Evolutionary conservation across 805 yeast genomes (phyloP), one percentile per base, ranked within the genome.

Genomic region (Priceomyces medius): DNA sequence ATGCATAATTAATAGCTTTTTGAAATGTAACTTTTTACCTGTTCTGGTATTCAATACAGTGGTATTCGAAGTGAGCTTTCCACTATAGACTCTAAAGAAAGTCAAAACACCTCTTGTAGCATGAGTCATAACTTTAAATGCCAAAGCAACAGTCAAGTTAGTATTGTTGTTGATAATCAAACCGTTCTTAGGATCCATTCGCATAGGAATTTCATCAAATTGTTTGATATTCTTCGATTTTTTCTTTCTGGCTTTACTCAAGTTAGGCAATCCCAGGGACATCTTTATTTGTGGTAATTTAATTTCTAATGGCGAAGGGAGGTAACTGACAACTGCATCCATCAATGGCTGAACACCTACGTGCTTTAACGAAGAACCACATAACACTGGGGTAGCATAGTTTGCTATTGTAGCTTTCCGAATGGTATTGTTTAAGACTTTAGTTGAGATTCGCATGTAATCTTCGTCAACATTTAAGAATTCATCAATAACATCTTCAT

Each of bases 301-400:
- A 0, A 74, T 70, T 46, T 89, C 89, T 2, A 75, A 48, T 1
- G 98, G 98, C 1, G 89, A 80, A 0, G 99, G 98, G 13, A 93
- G 65, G 53, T 77, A 93, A 41, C 77, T 76, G 1, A 80, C 76
- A 9, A 90, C 76, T 0, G 95, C 90, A 61, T 91, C 97, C 63
- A 93, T 64, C 37, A 93, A 66, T 1, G 98, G 97, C 58, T 93
- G 98, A 2, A 93, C 96, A 19, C 99, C 99, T 35, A 91, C 85
- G 59, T 91, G 91, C 50, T 74, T 77, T 64, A 91, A 93, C 41
- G 96, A 85, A 2, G 97, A 86, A 9, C 99, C 99, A 62, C 97
- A 89, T 27, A 90, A 64, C 0, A 93, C 86, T 0, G 99, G 97
- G 0, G 83, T 76, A 1, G 87, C 72, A 28, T 66, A 61, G 36